Evolutionary conservation across 805 yeast species (phyloP), one percentile per base, ranked within the genome.

Genomic region (Wickerhamiella occidentalis): DNA sequence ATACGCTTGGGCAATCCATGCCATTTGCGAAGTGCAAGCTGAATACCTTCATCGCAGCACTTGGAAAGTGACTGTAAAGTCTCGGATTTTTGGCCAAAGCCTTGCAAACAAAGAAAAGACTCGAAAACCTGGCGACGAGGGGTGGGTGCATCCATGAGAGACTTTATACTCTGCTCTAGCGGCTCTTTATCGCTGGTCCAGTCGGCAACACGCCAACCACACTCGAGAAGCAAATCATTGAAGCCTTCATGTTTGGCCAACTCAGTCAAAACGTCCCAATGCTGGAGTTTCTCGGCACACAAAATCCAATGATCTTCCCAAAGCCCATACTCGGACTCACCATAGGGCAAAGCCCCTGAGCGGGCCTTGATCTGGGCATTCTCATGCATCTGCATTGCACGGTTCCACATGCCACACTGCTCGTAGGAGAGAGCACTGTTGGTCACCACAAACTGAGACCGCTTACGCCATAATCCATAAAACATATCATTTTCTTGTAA

Each of bases 271-370:
- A 92, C 82, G 61, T 92, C 98, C 99, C 99, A 92, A 56, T 92
- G 96, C 62, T 92, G 98, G 37, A 92, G 70, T 64, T 90, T 90
- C 62, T 92, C 96, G 2, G 98, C 95, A 70, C 98, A 88, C 35
- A 85, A 68, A 50, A 92, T 87, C 99, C 99, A 92, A 60, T 88
- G 94, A 61, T 92, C 98, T 67, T 94, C 98, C 99, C 99, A 92
- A 29, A 92, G 70, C 0, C 92, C 80, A 59, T 92, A 92, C 62
- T 92, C 99, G 1, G 94, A 78, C 61, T 92, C 96, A 23, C 96
- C 86, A 61, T 85, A 92, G 0, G 99, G 98, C 36, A 92, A 68
- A 3, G 84, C 94, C 1, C 97, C 96, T 61, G 94, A 82, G 51
- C 98, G 71, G 0, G 98, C 96, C 58, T 90, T 88, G 51, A 92